Evolutionary conservation across 208 protist species (phyloP), one percentile per base, ranked within the genome.

Genomic region (Wallacemonas sp.): DNA sequence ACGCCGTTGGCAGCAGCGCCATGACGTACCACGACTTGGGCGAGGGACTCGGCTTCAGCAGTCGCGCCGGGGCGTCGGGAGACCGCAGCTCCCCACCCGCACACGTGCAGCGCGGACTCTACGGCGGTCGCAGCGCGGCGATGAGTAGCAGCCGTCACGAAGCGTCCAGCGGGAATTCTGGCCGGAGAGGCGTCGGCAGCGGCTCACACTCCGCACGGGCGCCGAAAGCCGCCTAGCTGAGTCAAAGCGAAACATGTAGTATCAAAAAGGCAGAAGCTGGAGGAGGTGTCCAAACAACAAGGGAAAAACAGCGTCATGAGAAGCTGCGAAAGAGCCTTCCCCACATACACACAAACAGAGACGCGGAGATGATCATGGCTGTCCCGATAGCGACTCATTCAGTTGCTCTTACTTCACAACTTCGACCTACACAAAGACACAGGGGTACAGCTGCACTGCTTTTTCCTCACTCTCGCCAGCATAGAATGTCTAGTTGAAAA

Each of bases 1-100:
- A 58, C 23, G 52, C 52, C 9, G 8, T 5, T 33, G 1, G 52
- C 6, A n/a, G 4, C 24, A n/a, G 24, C 47, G 26, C 6, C 52
- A 58, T 41, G 30, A 41, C 52, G 52, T 58, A 58, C 21, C 52
- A 58, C 8, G 32, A 58, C 23, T 30, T 58, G 29, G 52, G 52
- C 52, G 52, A 58, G 52, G 52, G 52, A 5, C 52, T 58, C n/a
- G 52, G 52, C 30, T 39, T 58, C 52, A 21, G n/a, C 4, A 26
- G 14, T 8, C 52, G 52, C 5, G 26, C 52, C 12, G 23, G 3
- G 29, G 27, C 30, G 9, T 6, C 30, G 30, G 30, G 16, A n/a
- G 52, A 58, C n/a, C 26, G 48, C 6, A 4, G 9, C 32, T 43
- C 52, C 17, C 52, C 32, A 19, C 21, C 52, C n/a, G 52, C 52